Conservation (phyloP, 192 early-diverging fungal species). For the Jimgerdemannia lactiflua region DNA sequence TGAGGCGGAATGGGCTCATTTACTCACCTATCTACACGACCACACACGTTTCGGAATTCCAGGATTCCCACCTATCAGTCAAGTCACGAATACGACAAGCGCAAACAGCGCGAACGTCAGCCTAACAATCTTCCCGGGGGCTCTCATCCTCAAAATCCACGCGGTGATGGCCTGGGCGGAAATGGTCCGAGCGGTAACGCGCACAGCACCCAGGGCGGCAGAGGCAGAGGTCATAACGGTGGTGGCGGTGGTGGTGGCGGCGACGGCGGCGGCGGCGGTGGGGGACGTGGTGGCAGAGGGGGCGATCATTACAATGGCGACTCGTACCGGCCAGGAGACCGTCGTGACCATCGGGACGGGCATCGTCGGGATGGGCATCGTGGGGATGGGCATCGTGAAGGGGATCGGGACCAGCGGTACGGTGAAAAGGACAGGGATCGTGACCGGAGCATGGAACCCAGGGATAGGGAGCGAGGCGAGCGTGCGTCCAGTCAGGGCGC, state of each 20-base stretch:
- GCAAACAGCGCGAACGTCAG: conserved; percentile 18
- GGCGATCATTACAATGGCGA: conserved; percentile 2
- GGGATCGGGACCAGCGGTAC: conserved; percentile 5
- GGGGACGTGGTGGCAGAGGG: conserved; percentile 1
- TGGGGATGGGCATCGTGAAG: conserved; percentile 2
- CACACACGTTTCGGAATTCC: neutral
- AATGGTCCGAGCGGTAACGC: neutral
- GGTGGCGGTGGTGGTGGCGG: no score
- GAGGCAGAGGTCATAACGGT: neutral
- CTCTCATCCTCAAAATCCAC: conserved; percentile 7
- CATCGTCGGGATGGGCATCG: conserved; percentile 1
- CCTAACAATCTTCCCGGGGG: conserved; percentile 3
- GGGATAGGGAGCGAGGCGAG: conserved; percentile 7
- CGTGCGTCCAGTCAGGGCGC: conserved; percentile 9
- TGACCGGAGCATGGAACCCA: neutral
- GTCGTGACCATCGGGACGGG: conserved; percentile 1
- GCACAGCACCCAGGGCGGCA: neutral
- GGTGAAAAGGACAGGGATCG: neutral
- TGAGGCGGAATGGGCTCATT: neutral
- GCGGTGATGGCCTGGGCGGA: neutral
- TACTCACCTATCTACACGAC: neutral
- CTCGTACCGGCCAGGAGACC: neutral
- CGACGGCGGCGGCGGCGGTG: neutral
- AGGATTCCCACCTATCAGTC: conserved; percentile 73
- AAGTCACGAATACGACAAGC: conserved; percentile 76